Conservation (phyloP, 1,139 yeast genomes). For the Magnusiomyces tetraspermus region DNA sequence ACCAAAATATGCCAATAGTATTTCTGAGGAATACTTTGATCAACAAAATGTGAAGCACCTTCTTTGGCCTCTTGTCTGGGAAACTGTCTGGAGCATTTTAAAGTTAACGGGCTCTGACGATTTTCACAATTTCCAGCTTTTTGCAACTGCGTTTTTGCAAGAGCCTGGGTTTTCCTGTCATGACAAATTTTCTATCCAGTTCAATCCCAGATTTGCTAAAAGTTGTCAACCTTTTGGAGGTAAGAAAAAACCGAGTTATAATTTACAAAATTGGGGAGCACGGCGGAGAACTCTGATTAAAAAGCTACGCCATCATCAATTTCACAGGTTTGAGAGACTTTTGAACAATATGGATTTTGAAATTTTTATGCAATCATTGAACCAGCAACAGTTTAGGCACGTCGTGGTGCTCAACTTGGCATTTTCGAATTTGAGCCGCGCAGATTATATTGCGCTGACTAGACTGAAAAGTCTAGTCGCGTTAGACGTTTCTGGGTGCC, state of each 20-base stretch:
- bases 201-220: neutral
- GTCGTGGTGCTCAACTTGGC: constrained; percentile 1
- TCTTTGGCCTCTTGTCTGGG: neutral
- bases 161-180: neutral
- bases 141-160: constrained; percentile 4
- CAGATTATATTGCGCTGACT: neutral
- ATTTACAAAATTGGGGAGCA: neutral
- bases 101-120: neutral
- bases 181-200: neutral
- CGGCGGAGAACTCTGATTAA: neutral
- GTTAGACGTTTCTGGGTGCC: constrained; percentile 1
- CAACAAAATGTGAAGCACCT: neutral
- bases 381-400: neutral
- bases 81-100: neutral
- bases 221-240: too few species aligned
- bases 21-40: too few species aligned
- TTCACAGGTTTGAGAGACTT: constrained; percentile 1
- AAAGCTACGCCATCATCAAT: neutral
- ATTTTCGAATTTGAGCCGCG: neutral
- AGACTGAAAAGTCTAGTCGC: neutral
- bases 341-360: neutral
- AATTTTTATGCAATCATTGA: neutral
- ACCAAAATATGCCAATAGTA: too few species aligned
- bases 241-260: too few species aligned
- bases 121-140: neutral